Evolutionary conservation across 2,329 filamentous ascomycete species (phyloP).

Genomic region (Colletotrichum tabaci): DNA sequence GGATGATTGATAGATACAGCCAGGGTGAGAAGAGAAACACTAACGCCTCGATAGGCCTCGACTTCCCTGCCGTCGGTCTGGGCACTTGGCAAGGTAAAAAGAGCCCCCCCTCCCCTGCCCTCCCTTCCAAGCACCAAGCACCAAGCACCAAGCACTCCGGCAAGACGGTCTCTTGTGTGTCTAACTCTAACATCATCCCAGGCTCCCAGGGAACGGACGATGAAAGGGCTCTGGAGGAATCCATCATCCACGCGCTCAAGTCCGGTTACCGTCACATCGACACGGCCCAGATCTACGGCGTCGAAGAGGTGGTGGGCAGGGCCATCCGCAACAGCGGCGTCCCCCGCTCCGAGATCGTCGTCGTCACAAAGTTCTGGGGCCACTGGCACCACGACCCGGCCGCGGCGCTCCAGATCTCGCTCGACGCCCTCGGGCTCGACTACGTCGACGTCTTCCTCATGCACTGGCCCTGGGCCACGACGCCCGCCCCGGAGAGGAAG

Average conservation of each 20-base stretch:
- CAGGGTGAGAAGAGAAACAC: no score
- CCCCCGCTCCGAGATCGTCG: conserved; percentile 65
- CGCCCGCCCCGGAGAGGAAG: conserved; percentile 44
- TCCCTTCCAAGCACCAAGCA: no score
- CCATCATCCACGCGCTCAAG: conserved; percentile 50
- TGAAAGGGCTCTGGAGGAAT: conserved; percentile 47
- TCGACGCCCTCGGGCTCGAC: conserved; percentile 48
- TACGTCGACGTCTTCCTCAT: conserved; percentile 57
- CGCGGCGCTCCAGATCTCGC: conserved; percentile 48
- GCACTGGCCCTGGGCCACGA: conserved; percentile 50
- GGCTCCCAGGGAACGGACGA: conserved; percentile 41
- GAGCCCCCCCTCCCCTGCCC: background rate
- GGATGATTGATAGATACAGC: background rate
- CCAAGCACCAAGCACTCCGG: no score
- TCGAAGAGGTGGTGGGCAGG: conserved; percentile 50
- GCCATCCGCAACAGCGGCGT: conserved; percentile 52
- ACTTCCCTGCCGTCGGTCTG: conserved; percentile 46
- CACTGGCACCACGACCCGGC: conserved; percentile 53
- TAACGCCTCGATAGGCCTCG: conserved; percentile 16
- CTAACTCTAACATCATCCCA: conserved; percentile 9
- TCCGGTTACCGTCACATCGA: conserved; percentile 52
- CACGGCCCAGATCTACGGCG: conserved; percentile 46
- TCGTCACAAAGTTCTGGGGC: conserved; percentile 53
- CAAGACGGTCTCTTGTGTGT: background rate
- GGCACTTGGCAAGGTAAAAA: conserved; percentile 48